Conservation (phyloP, 441 rosid genomes). For the Monsonia emarginata region DNA sequence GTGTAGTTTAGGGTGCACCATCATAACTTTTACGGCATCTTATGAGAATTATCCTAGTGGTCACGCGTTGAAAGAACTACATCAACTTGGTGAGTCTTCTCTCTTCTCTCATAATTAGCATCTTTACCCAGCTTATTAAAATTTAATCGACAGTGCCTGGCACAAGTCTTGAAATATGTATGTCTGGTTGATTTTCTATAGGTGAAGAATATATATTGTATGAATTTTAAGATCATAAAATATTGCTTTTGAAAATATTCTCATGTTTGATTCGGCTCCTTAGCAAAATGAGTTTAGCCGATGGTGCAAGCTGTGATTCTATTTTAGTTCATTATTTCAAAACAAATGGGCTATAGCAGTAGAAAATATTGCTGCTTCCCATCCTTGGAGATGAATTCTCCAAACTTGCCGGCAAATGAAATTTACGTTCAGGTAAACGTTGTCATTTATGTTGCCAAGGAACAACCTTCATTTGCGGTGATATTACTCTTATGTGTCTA, state of each 20-base stretch:
- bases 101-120: slow-evolving; percentile 5
- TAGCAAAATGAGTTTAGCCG: too few relatives aligned
- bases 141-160: too few relatives aligned
- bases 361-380: neutral
- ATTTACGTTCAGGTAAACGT: too few relatives aligned
- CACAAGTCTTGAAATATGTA: too few relatives aligned
- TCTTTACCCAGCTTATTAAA: neutral
- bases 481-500: neutral
- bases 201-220: neutral
- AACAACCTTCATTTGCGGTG: too few relatives aligned
- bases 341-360: neutral
- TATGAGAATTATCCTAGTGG: slow-evolving; percentile 88
- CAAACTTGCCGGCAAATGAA: neutral
- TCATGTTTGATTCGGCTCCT: neutral
- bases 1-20: slow-evolving; percentile 81
- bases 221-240: neutral
- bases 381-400: neutral
- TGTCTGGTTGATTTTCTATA: neutral
- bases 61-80: slow-evolving; percentile 68
- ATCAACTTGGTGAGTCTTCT: slow-evolving; percentile 51
- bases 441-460: too few relatives aligned
- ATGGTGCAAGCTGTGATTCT: neutral
- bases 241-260: neutral
- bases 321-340: too few relatives aligned
- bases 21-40: slow-evolving; percentile 68